Conservation (phyloP, 768 basidiomycete species). For the Fomitopsis pulvina region DNA sequence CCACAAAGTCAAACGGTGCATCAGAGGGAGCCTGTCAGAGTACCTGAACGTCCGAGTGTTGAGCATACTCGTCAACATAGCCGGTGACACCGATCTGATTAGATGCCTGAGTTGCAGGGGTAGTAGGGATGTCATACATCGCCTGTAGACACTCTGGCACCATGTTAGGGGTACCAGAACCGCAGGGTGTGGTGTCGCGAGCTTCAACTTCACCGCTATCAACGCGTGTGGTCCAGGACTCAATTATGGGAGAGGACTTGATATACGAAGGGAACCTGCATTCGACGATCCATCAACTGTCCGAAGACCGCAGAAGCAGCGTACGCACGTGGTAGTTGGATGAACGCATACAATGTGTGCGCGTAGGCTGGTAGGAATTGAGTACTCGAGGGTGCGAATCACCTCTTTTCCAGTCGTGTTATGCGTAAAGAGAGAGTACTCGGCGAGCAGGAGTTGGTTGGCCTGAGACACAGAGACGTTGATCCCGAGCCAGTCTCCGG, state of each 20-base stretch:
- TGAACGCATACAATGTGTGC: conserved; percentile 27
- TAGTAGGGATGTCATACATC: conserved; percentile 19
- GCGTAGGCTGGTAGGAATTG: conserved; percentile 26
- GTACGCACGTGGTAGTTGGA: conserved; percentile 21
- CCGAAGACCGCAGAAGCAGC: background rate
- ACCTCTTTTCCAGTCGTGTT: conserved; percentile 18
- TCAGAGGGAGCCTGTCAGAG: conserved; percentile 17
- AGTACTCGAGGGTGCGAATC: conserved; percentile 31
- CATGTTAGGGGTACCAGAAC: conserved; percentile 3
- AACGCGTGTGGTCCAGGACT: background rate
- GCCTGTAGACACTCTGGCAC: conserved; percentile 19
- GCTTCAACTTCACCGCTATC: background rate
- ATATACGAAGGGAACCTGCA: background rate
- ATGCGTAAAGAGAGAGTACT: conserved; percentile 29
- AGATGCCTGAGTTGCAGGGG: conserved; percentile 8
- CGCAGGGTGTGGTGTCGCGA: background rate
- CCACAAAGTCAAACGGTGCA: conserved; percentile 20
- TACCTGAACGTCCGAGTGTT: conserved; percentile 15
- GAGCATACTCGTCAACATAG: conserved; percentile 17
- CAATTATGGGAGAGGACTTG: background rate
- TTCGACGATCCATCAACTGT: background rate
- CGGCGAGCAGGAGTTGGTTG: conserved; percentile 27
- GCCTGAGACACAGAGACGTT: conserved; percentile 25
- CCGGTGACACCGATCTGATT: conserved; percentile 18
- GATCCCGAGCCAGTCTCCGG: conserved; percentile 29